Evolutionary conservation across 352 stramenopile species (phyloP), one percentile per base, ranked within the genome.

Genomic region (Pythium brassicae): DNA sequence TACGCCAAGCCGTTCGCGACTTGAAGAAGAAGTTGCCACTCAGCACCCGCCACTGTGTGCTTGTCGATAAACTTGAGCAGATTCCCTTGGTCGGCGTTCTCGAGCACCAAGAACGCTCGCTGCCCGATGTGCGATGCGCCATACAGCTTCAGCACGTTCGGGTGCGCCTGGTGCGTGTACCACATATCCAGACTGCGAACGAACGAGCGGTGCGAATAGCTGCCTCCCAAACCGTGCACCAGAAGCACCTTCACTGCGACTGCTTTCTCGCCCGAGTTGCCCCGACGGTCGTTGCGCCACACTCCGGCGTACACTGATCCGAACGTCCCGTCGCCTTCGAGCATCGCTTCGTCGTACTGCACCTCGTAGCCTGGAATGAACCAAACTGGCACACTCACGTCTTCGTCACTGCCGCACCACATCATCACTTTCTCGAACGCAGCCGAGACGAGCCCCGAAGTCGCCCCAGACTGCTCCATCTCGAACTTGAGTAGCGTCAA

Each of bases 1-100:
- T 91, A 95, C 29, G 62, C 50, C 4, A 97, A 57, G 0, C 82
- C 88, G 19, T 73, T 50, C 0, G 71, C 72, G 0, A 65, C 70
- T 27, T 69, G 55, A 20, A 17, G 23, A 4, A 79, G 66, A 9
- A 67, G 50, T n/a, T 40, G 53, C 65, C 67, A 76, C 22, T 61
- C 46, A 10, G 39, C 19, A 45, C 39, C 35, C 17, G 6, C 12
- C 35, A 17, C 35, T 42, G 6, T 11, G 2, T 4, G 12, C 12
- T 42, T 42, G 12, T 2, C 22, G n/a, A 26, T 46, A 48, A 68
- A 67, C 10, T 66, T 43, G 19, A 59, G 53, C 15, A 83, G 57
- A 44, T 68, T 70, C 3, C 60, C 57, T 14, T 68, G 39, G 4
- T 53, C 59, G 2, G 62, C 68, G 25, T 68, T 66, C 52, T 78